Base-by-base conservation (phyloP, 2,329 filamentous ascomycete species). In the Ceratocystis harringtonii region DNA sequence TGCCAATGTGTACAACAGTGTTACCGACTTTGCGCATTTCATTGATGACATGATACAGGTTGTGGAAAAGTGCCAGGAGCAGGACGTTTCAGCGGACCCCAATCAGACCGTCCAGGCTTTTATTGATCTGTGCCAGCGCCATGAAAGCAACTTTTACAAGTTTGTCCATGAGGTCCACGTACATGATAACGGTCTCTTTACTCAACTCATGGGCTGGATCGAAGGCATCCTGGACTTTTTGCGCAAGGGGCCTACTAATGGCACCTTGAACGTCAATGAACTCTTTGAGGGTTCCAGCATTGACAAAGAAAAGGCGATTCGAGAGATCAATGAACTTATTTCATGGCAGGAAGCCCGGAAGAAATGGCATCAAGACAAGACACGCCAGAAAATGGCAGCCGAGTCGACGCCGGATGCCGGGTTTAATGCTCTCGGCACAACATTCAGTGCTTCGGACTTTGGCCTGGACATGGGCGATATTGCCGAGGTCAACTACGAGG, bases 51-150 rank as follows among this genome's bases (percentile, higher is more conserved):
- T 92, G 73, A 96, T 97, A 70, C 82, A 84, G 72, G 90, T 86
- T 30, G 82, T 87, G 36, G 84, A 87, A 62, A 81, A 79, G 70
- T 86, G 84, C 70, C 78, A 83, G 66, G 83, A 86, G 68, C 82
- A 86, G 71, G 94, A 97, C 73, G 88, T 94, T 58, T 92, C 90
- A 1, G 91, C 92, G 1, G 94, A 99, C 73, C 94, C 94, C 3
- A 99, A 99, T 74, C 92, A 96, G 78, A 99, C 94, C 0, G 94
- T 99, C 1, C 94, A 99, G 74, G 88, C 91, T 17, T 99, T 99
- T 72, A 99, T 99, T 72, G 94, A 99, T 72, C 82, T 99, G 25
- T 99, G 94, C 75, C 88, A 90, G 70, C 85, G 94, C 55, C 94
- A 99, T 74, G 90, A 99, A 75, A 85, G 95, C 73, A 95, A 95